Base-by-base conservation (phyloP, 768 basidiomycete species). In the Tricholoma flavovirens region DNA sequence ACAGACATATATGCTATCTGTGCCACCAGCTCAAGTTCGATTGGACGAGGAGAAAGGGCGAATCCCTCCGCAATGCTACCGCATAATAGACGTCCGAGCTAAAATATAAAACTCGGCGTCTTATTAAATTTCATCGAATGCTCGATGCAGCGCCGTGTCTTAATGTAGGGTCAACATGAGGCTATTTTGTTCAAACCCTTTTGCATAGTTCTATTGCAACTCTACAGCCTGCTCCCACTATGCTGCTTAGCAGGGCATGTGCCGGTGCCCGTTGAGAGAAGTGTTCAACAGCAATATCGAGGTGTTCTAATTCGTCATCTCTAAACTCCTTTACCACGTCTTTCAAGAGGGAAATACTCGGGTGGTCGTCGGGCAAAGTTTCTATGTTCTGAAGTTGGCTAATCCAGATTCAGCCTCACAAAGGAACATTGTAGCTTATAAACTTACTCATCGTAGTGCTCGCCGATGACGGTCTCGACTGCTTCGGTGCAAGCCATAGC, bases 401-500 rank as follows among this genome's bases (percentile, higher is more conserved):
- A 45, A 36, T 51, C n/a, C 35, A 36, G 58, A 6, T 48, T 49
- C 9, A 49, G 5, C 30, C 26, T 30, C 3, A 12, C 14, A 21
- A 24, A 5, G 29, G 29, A 2, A 29, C 46, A 24, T 24, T n/a
- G 21, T 45, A n/a, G 6, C 46, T 48, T 30, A 26, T n/a, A 17
- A 11, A 80, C 91, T 67, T 67, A 96, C 95, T 97, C 93, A 68
- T 98, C 92, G 64, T 98, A 98, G 71, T 98, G 95, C 70, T 98
- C 95, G 38, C 95, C 95, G 52, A 98, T 98, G 55, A 93, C 93
- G 0, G 95, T 97, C 70, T 98, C 95, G 17, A 98, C 94, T 0
- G 95, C 95, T 69, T 98, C 95, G 0, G 95, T 98, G 65, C 95
- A 98, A 5, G 95, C 95, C 95, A 98, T 98, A 0, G 95, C 93